A percentile compares a stretch with the other conserved stretches of the same genome.
These are phyloP conservation scores for Colletotrichum sp. DNA, from an alignment of 2,329 filamentous ascomycete species.

Conservation along the genomic window DNA sequence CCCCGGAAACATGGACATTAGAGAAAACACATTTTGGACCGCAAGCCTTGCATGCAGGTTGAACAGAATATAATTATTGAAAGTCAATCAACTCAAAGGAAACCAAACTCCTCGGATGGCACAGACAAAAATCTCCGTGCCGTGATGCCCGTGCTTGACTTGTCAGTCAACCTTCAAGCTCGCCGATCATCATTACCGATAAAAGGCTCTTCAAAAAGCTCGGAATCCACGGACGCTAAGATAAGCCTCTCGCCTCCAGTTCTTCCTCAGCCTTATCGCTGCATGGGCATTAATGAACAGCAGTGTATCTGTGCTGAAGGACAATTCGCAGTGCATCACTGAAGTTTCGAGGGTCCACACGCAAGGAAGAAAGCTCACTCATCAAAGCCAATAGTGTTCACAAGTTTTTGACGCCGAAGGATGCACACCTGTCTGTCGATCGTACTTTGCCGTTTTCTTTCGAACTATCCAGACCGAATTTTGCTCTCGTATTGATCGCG, in stretches of 20 bases:
- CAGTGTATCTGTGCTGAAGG: background rate
- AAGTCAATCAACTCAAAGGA: background rate
- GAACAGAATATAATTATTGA: background rate
- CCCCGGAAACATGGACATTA: background rate
- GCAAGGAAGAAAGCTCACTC: background rate
- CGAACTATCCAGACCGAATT: background rate
- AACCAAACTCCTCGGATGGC: background rate
- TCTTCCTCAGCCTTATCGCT: background rate
- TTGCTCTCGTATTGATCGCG: background rate
- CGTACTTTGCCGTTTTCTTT: background rate
- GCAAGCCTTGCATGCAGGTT: background rate
- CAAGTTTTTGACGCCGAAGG: background rate
- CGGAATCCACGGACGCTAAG: background rate
- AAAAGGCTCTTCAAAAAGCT: background rate
- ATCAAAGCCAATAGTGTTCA: background rate
- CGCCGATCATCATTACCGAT: background rate
- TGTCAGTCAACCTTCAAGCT: background rate
- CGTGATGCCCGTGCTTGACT: background rate
- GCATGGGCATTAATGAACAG: background rate
- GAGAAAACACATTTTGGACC: background rate
- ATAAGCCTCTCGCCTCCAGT: background rate
- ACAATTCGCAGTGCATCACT: background rate
- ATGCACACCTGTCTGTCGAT: background rate
- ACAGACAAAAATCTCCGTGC: background rate
- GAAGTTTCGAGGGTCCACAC: background rate